Percentiles rank a stretch among this genome's conserved stretches.
phyloP scores from a whole-genome alignment of 177 flowering plant species.

The Vitis hybrid region DNA sequence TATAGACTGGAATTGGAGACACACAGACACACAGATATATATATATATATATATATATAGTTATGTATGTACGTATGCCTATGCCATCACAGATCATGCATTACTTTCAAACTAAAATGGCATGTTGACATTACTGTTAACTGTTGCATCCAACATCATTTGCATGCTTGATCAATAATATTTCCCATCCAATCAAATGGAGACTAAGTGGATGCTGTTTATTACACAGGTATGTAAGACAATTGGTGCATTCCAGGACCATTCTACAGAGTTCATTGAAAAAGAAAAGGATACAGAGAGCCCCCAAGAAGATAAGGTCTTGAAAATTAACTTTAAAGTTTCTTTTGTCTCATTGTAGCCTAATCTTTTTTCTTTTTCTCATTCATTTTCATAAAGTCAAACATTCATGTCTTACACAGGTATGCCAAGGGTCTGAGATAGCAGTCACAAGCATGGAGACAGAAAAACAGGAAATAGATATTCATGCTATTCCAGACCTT shows the following conservation, averaged over 20 bases:
- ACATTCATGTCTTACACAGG: conserved; percentile 13
- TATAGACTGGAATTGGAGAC: too few species aligned
- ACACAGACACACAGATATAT: too few species aligned
- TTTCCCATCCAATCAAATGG: background rate
- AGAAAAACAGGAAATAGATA: conserved; percentile 8
- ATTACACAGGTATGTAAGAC: conserved; percentile 1
- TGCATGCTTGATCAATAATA: background rate
- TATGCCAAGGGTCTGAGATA: conserved; percentile 3
- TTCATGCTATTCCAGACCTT: conserved; percentile 11
- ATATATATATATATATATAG: too few species aligned
- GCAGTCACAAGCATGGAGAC: conserved; percentile 3
- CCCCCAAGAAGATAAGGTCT: conserved; percentile 9
- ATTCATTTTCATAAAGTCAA: background rate
- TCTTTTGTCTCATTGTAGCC: background rate
- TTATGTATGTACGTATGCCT: too few species aligned
- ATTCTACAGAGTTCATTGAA: background rate
- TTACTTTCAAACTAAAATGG: background rate
- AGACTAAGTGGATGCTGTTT: background rate
- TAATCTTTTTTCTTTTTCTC: background rate
- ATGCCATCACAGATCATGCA: background rate
- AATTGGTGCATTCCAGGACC: background rate
- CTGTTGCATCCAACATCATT: too few species aligned
- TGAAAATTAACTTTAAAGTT: background rate
- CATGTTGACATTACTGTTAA: too few species aligned
- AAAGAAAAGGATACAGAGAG: conserved; percentile 9